phyloP scores from a whole-genome alignment of 2,329 filamentous ascomycete genomes.

The Aschersonia sp. region DNA sequence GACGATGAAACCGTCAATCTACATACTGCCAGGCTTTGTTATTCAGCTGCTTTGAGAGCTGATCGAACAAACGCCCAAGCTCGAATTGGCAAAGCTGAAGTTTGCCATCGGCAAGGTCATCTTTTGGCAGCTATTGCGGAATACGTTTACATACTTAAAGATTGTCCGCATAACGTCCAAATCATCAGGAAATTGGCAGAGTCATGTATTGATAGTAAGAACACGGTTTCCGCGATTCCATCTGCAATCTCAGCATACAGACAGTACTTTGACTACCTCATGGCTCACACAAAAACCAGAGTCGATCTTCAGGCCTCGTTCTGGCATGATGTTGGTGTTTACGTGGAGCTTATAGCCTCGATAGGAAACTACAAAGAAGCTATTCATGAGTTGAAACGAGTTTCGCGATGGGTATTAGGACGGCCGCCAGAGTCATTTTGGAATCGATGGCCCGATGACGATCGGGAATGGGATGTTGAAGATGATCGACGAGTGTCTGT shows the following conservation, averaged over 20 bases:
- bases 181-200: conserved; percentile 42
- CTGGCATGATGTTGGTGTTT: conserved; percentile 80
- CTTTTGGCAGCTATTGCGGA: conserved; percentile 38
- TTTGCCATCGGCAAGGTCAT: conserved; percentile 41
- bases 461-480: conserved; percentile 76
- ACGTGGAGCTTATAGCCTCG: conserved; percentile 64
- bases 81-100: conserved; percentile 42
- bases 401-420: conserved; percentile 73
- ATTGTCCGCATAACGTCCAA: conserved; percentile 36
- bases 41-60: conserved; percentile 42
- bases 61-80: conserved; percentile 43
- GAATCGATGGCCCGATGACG: conserved; percentile 58
- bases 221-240: conserved; percentile 21
- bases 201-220: conserved; percentile 37
- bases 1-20: conserved; percentile 33
- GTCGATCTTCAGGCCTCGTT: conserved; percentile 10
- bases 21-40: conserved; percentile 42
- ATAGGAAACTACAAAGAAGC: conserved; percentile 49
- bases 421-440: conserved; percentile 62
- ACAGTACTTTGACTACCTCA: conserved; percentile 28
- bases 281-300: background rate
- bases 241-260: conserved; percentile 34
- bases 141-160: conserved; percentile 39
- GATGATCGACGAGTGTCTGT: conserved; percentile 52
- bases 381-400: conserved; percentile 51